Conservation (phyloP, 441 rosid genomes). For the Pelargonium cotyledonis region DNA sequence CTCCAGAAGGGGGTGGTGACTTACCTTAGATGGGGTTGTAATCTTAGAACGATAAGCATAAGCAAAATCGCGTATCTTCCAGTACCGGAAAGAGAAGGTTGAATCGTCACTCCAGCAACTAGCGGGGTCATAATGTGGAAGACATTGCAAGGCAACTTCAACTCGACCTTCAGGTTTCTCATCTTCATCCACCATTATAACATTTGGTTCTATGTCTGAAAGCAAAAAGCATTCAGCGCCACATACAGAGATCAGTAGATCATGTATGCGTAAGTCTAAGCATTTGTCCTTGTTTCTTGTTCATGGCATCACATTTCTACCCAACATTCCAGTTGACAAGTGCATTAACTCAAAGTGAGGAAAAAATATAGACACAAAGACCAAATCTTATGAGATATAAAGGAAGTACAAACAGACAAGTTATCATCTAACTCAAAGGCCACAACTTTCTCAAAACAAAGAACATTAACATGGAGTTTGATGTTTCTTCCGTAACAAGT, state of each 20-base stretch:
- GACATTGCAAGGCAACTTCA: conserved; percentile 60
- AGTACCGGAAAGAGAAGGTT: conserved; percentile 49
- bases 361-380: too few species aligned
- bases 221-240: conserved; percentile 12
- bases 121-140: conserved; percentile 57
- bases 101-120: conserved; percentile 32
- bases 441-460: too few species aligned
- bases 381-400: too few species aligned
- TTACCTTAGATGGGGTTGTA: conserved; percentile 61
- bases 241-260: not conserved
- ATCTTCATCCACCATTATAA: conserved; percentile 46
- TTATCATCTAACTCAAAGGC: too few species aligned
- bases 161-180: conserved; percentile 58
- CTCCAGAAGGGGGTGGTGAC: conserved; percentile 17
- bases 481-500: too few species aligned
- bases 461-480: not conserved
- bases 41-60: conserved; percentile 69
- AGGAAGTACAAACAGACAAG: too few species aligned
- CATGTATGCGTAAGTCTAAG: not conserved
- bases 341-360: too few species aligned
- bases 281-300: not conserved
- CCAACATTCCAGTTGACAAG: too few species aligned
- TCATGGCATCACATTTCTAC: not conserved
- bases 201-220: conserved; percentile 56
- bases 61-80: conserved; percentile 89